Base-by-base conservation (phyloP, 2,329 filamentous ascomycete genomes). In the Botrytis byssoidea region DNA sequence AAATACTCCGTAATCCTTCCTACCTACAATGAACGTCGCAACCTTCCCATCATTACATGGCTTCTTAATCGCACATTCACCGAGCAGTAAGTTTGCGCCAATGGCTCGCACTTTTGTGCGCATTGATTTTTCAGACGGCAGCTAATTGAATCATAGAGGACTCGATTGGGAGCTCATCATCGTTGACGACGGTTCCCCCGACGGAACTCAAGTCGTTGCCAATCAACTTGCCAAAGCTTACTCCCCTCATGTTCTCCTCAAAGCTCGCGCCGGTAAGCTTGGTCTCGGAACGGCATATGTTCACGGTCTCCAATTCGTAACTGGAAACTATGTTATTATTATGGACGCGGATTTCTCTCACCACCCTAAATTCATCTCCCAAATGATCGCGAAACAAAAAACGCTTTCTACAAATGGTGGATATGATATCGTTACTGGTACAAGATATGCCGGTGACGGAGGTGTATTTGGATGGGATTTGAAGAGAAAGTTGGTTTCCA, bases 271-370 rank as follows among this genome's bases (percentile, higher is more conserved):
- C 60, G 97, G 97, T 82, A 99, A 80, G 57, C 74, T 79, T 22
- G 79, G 80, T 44, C 70, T 80, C 1, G 79, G 80, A 69, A 81
- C 79, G 25, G 79, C 79, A 48, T 80, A 81, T 55, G 75, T 80
- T 32, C 79, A 81, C 59, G 80, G 79, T 65, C 74, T 99, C 75
- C 90, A 97, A 83, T 98, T 93, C 82, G 92, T 88, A 37, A 94
- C 91, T 35, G 96, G 96, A 80, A 98, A 97, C 88, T 98, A 91
- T 82, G 93, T 99, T 82, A 93, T 99, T 87, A 99, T 99, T 88
- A 99, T 99, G 96, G 96, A 99, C 86, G 96, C 97, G 84, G 96
- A 99, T 85, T 99, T 99, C 88, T 94, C 90, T 79, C 96, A 99
- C 86, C 96, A 99, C 87, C 96, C 96, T 82, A 99, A 98, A 85